Base-by-base conservation (phyloP, 2,329 filamentous ascomycete species). In the Trichoderma polysporum region DNA sequence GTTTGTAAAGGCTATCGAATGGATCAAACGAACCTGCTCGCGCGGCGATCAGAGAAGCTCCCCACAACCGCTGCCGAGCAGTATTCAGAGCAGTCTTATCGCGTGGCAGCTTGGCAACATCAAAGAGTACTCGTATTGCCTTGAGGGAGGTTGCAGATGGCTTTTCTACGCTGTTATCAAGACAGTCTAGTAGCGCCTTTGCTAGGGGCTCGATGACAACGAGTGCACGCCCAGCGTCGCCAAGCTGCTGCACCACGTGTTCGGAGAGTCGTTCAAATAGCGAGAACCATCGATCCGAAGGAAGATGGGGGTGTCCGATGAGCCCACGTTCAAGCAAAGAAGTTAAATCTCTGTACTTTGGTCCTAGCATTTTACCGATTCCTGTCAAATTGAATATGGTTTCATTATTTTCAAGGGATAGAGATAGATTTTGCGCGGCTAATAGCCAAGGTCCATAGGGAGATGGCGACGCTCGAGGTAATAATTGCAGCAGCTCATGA, bases 151-250 rank as follows among this genome's bases (percentile, higher is more conserved):
- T 79, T 4, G 73, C 31, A 2, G 67, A 54, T 4, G 71, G 68
- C 35, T 68, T 69, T 22, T 68, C 65, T 8, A 61, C 37, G 8
- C 17, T 59, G 19, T 60, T 63, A 17, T 71, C 73, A 57, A 72
- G 70, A 61, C 35, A 78, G 64, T 83, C 81, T 41, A 81, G 72
- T 4, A 90, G 70, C 1, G 77, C 73, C 70, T 86, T 89, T 0
- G 91, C 86, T 3, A 95, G 73, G 1, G 90, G 90, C 68, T 96
- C 92, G 45, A 94, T 81, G 1, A 93, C 83, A 27, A 86, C 85
- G 58, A 91, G 81, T 5, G 88, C 86, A 47, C 89, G 83, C 6
- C 88, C 89, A 17, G 86, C 85, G 69, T 92, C 88, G 3, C 92
- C 91, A 61, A 86, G 85, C 69, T 92, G 88, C 13, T 83, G 79